These are phyloP conservation scores for Stellera chamaejasme DNA, from an alignment of 345 rosid species.

Conservation along the genomic window DNA sequence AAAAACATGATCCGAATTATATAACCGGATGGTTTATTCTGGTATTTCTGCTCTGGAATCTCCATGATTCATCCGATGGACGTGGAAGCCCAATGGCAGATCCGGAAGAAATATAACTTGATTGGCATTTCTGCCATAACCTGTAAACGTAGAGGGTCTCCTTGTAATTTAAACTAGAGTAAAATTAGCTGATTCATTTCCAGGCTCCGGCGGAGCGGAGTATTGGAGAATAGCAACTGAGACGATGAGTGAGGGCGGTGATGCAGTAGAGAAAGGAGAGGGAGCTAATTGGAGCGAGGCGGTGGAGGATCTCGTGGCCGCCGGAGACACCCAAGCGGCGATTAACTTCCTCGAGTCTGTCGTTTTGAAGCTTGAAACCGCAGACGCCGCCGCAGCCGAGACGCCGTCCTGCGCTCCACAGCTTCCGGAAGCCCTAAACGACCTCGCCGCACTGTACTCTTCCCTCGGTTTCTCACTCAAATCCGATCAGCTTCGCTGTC, in stretches of 20 bases:
- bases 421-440: conserved; percentile 49
- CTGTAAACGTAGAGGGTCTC: too few relatives aligned
- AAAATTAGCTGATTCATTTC: too few relatives aligned
- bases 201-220: too few relatives aligned
- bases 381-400: conserved; percentile 15
- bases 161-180: too few relatives aligned
- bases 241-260: too few relatives aligned
- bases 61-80: too few relatives aligned
- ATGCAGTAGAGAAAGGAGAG: neutral
- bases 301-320: conserved; percentile 66
- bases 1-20: too few relatives aligned
- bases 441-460: conserved; percentile 61
- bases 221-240: neutral
- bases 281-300: conserved; percentile 67
- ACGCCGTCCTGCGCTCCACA: conserved; percentile 22
- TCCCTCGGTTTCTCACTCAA: conserved; percentile 72
- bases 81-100: too few relatives aligned
- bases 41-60: too few relatives aligned
- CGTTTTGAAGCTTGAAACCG: conserved; percentile 31
- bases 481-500: conserved; percentile 54
- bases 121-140: too few relatives aligned
- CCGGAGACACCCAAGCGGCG: conserved; percentile 51
- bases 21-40: too few relatives aligned
- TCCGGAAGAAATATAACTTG: too few relatives aligned
- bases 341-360: conserved; percentile 62